Evolutionary conservation across 345 rosid genomes (phyloP).

Genomic region (Euphorbia lathyris): DNA sequence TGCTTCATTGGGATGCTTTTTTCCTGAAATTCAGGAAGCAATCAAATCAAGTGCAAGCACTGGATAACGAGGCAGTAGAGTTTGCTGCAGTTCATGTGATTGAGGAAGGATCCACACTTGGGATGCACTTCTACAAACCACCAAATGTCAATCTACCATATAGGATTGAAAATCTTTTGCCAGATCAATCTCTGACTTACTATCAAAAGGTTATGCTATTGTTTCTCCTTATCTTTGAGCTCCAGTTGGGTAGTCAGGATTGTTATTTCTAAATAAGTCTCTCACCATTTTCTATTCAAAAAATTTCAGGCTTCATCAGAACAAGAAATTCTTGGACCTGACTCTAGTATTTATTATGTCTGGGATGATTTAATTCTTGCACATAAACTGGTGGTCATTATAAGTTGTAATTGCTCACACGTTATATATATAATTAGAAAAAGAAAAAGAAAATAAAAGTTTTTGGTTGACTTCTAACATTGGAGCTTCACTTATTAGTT

Average conservation of each 20-base stretch:
- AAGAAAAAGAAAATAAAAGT: neutral
- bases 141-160: slow-evolving; percentile 69
- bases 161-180: slow-evolving; percentile 77
- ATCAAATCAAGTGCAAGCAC: slow-evolving; percentile 41
- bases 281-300: slow-evolving; percentile 14
- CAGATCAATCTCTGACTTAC: slow-evolving; percentile 59
- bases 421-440: neutral
- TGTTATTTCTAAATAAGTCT: slow-evolving; percentile 6
- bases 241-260: slow-evolving; percentile 4
- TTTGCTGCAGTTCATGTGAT: slow-evolving; percentile 74
- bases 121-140: slow-evolving; percentile 71
- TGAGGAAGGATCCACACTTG: slow-evolving; percentile 81
- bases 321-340: slow-evolving; percentile 76
- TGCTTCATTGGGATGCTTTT: slow-evolving; percentile 74
- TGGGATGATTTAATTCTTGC: slow-evolving; percentile 96
- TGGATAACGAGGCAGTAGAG: slow-evolving; percentile 33
- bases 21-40: slow-evolving; percentile 75
- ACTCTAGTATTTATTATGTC: slow-evolving; percentile 57
- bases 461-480: neutral
- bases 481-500: neutral
- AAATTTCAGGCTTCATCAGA: slow-evolving; percentile 69
- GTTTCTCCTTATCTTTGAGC: slow-evolving; percentile 21
- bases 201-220: slow-evolving; percentile 67
- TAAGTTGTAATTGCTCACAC: slow-evolving; percentile 53
- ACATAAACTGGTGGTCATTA: slow-evolving; percentile 66